Percentiles rank a stretch among this genome's conserved stretches.
These are phyloP conservation scores for Cerrena zonata DNA, from an alignment of 1,284 basidiomycete genomes.

Conservation along the genomic window DNA sequence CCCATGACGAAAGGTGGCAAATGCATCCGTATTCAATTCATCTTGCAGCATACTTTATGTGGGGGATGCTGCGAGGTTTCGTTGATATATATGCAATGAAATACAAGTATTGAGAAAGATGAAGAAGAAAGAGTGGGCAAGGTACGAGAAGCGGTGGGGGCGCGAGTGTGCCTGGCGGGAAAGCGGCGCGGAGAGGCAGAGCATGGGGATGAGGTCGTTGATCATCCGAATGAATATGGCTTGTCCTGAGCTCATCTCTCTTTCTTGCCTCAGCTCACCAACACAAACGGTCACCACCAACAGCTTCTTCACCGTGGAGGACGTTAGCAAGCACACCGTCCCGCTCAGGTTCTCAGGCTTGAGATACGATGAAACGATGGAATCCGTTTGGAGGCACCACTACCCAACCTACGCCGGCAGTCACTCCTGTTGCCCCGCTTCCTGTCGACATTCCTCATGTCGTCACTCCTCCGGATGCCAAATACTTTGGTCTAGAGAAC, in stretches of 20 bases:
- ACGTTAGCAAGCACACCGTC: neutral
- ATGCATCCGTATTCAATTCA: neutral
- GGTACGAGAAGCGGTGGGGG: neutral
- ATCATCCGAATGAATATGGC: neutral
- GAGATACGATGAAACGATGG: conserved; percentile 1
- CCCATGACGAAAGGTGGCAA: neutral
- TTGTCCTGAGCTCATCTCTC: neutral
- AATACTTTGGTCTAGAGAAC: conserved; percentile 89
- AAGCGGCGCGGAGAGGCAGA: neutral
- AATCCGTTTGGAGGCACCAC: neutral
- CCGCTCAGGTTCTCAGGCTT: neutral
- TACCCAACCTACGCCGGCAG: no score
- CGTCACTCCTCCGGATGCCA: conserved; percentile 57
- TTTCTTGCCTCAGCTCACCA: neutral
- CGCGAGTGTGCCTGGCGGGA: neutral
- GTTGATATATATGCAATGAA: no score
- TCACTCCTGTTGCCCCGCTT: neutral
- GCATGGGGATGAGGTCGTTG: neutral
- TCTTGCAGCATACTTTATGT: no score
- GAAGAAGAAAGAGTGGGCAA: no score
- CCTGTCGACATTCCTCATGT: conserved; percentile 18
- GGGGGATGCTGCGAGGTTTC: no score
- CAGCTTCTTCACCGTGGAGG: neutral
- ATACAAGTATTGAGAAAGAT: no score
- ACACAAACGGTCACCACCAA: neutral